phyloP scores from a whole-genome alignment of 1,139 yeast genomes.

The Pichia sp. region DNA sequence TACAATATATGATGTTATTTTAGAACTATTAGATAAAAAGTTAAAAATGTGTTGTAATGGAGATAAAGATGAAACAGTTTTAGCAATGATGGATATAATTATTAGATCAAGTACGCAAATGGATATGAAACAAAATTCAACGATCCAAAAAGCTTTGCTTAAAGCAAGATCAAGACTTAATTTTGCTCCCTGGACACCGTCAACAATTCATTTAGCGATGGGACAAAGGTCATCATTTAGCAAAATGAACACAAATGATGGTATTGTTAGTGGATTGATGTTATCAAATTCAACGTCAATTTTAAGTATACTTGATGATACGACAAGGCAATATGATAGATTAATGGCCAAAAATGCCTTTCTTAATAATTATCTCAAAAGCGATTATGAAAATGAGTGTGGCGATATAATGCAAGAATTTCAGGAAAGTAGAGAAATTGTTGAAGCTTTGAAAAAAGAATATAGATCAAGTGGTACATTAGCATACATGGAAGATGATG shows the following conservation, averaged over 20 bases:
- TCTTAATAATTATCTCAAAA: slow-evolving; percentile 65
- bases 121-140: slow-evolving; percentile 40
- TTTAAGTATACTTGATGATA: slow-evolving; percentile 55
- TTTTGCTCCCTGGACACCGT: slow-evolving; percentile 85
- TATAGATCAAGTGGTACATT: slow-evolving; percentile 56
- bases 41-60: slow-evolving; percentile 64
- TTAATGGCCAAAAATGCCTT: slow-evolving; percentile 80
- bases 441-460: slow-evolving; percentile 63
- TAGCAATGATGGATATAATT: slow-evolving; percentile 68
- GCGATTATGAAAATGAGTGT: slow-evolving; percentile 33
- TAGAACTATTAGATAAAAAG: slow-evolving; percentile 76
- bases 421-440: slow-evolving; percentile 69
- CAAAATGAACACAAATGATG: slow-evolving; percentile 21
- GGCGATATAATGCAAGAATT: slow-evolving; percentile 71
- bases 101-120: slow-evolving; percentile 49
- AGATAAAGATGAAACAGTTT: slow-evolving; percentile 43
- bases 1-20: slow-evolving; percentile 75
- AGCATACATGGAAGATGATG: slow-evolving; percentile 42
- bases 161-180: slow-evolving; percentile 73
- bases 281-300: slow-evolving; percentile 74
- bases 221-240: slow-evolving; percentile 67
- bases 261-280: slow-evolving; percentile 60
- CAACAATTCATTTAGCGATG: slow-evolving; percentile 71
- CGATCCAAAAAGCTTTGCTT: slow-evolving; percentile 67
- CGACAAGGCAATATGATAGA: slow-evolving; percentile 71